A percentile compares a stretch with the other conserved stretches of the same genome.
Evolutionary conservation across 257 asterid genomes (phyloP).

Genomic region (Ehretia macrophylla): DNA sequence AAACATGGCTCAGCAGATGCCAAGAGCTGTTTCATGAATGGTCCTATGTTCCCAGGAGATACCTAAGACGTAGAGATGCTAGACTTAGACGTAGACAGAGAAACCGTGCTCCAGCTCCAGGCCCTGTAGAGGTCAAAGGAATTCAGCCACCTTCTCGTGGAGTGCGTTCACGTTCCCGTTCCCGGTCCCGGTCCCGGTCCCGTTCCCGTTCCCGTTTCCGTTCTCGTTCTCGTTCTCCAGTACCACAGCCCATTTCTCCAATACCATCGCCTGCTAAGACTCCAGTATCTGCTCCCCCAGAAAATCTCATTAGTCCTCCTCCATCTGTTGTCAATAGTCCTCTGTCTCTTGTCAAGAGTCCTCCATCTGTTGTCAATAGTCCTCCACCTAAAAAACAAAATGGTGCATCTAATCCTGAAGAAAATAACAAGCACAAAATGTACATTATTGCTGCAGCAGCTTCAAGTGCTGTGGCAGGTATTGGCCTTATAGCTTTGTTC

Average conservation of each 20-base stretch:
- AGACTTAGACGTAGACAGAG: background rate
- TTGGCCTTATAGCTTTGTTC: constrained; percentile 39
- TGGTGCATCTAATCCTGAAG: constrained; percentile 15
- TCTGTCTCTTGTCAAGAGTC: too few species aligned
- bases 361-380: background rate
- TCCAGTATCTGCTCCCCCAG: constrained; percentile 21
- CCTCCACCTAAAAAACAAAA: constrained; percentile 19
- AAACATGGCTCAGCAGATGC: constrained; percentile 16
- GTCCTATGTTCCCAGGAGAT: constrained; percentile 55
- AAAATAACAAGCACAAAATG: constrained; percentile 10
- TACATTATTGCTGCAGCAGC: constrained; percentile 35
- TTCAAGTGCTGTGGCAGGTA: constrained; percentile 40
- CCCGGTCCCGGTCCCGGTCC: constrained; percentile 1
- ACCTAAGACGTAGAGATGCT: constrained; percentile 33
- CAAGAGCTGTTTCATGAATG: constrained; percentile 30
- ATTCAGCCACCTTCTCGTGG: background rate
- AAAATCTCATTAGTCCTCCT: constrained; percentile 9
- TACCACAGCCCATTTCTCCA: constrained; percentile 23
- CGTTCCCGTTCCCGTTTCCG: constrained; percentile 4
- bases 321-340: constrained; percentile 4
- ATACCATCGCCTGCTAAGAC: constrained; percentile 17
- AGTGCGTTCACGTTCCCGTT: too few species aligned
- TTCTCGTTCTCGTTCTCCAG: constrained; percentile 29
- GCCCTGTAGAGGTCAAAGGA: background rate
- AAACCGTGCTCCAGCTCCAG: constrained; percentile 5